These are phyloP conservation scores for Adansonia grandidieri DNA, from an alignment of 441 rosid genomes.

Conservation along the genomic window DNA sequence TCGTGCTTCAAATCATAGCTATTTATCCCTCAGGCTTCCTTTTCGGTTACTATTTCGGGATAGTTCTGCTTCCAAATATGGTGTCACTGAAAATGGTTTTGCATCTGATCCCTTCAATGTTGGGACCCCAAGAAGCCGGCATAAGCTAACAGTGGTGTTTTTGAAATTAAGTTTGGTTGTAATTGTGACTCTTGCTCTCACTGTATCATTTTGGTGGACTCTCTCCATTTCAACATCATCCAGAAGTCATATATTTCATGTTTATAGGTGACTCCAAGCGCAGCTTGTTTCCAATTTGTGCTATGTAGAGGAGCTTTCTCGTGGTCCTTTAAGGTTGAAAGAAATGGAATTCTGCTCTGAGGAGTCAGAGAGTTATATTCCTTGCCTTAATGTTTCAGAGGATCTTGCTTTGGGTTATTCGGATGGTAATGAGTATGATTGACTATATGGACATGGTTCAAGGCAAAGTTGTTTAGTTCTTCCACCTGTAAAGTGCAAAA, in stretches of 20 bases:
- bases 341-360: background rate
- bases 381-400: background rate
- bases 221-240: slow-evolving; percentile 69
- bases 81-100: slow-evolving; percentile 41
- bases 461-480: background rate
- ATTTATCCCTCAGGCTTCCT: slow-evolving; percentile 58
- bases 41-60: slow-evolving; percentile 49
- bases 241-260: slow-evolving; percentile 49
- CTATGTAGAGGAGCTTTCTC: background rate
- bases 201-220: slow-evolving; percentile 95
- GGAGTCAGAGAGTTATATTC: background rate
- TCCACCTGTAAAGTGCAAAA: background rate
- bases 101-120: background rate
- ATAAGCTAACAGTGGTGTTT: slow-evolving; percentile 55
- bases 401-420: background rate
- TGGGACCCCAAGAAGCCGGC: slow-evolving; percentile 44
- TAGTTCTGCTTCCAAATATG: slow-evolving; percentile 60
- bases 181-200: slow-evolving; percentile 66
- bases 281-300: background rate
- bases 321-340: background rate
- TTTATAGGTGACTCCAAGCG: background rate
- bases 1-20: slow-evolving; percentile 56
- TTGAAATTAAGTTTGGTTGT: slow-evolving; percentile 73
- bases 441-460: background rate
- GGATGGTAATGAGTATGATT: background rate